These are phyloP conservation scores for Magnolia sinica DNA, from an alignment of 164 flowering plant genomes.

Conservation along the genomic window DNA sequence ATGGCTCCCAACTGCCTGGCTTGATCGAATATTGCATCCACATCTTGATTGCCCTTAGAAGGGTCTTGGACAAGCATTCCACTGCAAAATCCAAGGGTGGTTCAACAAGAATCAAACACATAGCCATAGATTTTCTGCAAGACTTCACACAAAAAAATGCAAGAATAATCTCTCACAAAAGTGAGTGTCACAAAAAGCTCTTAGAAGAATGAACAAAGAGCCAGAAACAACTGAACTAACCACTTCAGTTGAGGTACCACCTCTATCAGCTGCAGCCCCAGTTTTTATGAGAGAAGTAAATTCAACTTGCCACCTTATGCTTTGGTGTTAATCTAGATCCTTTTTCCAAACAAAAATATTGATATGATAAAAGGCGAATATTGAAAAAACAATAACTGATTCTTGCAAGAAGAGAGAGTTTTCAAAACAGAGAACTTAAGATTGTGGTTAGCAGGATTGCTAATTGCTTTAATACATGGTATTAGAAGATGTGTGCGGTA, in stretches of 20 bases:
- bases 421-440: not conserved
- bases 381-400: not conserved
- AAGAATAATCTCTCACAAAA: not conserved
- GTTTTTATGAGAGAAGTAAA: no score
- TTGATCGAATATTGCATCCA: conserved; percentile 79
- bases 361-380: not conserved
- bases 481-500: no score
- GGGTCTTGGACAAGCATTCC: conserved; percentile 97
- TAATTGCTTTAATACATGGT: no score
- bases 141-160: not conserved
- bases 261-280: no score
- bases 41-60: conserved; percentile 57
- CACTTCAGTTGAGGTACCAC: no score
- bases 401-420: not conserved
- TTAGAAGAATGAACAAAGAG: not conserved
- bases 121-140: not conserved
- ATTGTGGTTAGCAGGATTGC: not conserved
- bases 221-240: not conserved
- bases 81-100: conserved; percentile 36
- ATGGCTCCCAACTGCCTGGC: conserved; percentile 80
- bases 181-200: not conserved
- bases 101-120: not conserved
- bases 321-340: no score
- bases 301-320: no score
- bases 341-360: no score